Evolutionary conservation across 805 yeast genomes (phyloP).

Genomic region (Phaffomyces thermotolerans): DNA sequence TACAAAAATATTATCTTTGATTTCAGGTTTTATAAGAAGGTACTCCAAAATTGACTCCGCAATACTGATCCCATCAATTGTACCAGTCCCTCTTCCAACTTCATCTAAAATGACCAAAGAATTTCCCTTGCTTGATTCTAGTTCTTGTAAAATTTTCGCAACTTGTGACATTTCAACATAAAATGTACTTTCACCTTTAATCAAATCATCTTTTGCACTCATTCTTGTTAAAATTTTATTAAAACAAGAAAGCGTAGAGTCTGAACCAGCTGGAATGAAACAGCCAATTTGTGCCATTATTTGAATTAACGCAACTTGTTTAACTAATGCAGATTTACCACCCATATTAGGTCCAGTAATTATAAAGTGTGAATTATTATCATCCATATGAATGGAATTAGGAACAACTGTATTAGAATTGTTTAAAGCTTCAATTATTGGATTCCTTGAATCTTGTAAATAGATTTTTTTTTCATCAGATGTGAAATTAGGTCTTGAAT

Average conservation of each 20-base stretch:
- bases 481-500: slow-evolving; percentile 59
- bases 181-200: slow-evolving; percentile 93
- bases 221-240: slow-evolving; percentile 92
- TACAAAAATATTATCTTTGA: slow-evolving; percentile 62
- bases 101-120: slow-evolving; percentile 88
- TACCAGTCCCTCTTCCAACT: slow-evolving; percentile 72
- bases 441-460: slow-evolving; percentile 66
- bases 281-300: slow-evolving; percentile 79
- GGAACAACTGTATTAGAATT: slow-evolving; percentile 42
- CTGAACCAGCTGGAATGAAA: slow-evolving; percentile 73
- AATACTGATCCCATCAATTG: slow-evolving; percentile 95
- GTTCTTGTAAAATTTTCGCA: slow-evolving; percentile 60
- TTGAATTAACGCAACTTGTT: slow-evolving; percentile 84
- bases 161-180: slow-evolving; percentile 96
- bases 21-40: slow-evolving; percentile 41
- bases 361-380: slow-evolving; percentile 57
- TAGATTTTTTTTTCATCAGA: slow-evolving; percentile 36
- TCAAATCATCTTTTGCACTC: slow-evolving; percentile 96
- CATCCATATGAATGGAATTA: slow-evolving; percentile 68
- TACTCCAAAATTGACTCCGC: slow-evolving; percentile 94
- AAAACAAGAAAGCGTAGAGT: slow-evolving; percentile 65
- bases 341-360: slow-evolving; percentile 98
- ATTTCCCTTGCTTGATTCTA: slow-evolving; percentile 48
- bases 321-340: slow-evolving; percentile 88
- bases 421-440: slow-evolving; percentile 71